Evolutionary conservation across 2,329 filamentous ascomycete species (phyloP).

Genomic region (Hirsutella rhossiliensis): DNA sequence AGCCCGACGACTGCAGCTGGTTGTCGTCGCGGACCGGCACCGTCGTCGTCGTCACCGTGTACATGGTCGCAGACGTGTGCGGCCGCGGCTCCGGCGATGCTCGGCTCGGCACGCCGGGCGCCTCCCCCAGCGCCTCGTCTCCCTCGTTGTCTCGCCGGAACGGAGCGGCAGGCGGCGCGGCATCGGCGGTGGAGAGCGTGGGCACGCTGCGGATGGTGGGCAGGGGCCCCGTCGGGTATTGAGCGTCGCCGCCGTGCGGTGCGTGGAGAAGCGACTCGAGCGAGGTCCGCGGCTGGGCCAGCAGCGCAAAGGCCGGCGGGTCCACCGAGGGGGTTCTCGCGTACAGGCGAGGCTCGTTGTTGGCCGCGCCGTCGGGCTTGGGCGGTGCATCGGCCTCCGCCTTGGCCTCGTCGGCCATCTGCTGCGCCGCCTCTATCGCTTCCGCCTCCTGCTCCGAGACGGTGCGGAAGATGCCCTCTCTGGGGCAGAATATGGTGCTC

Average conservation of each 20-base stretch:
- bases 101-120: slow-evolving; percentile 3
- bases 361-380: background rate
- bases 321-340: slow-evolving; percentile 51
- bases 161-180: background rate
- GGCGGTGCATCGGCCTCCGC: background rate
- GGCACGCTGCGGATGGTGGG: slow-evolving; percentile 30
- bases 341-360: slow-evolving; percentile 23
- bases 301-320: slow-evolving; percentile 44
- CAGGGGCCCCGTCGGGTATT: slow-evolving; percentile 16
- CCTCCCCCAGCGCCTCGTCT: slow-evolving; percentile 2
- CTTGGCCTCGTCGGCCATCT: slow-evolving; percentile 9
- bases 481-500: slow-evolving; percentile 47
- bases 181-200: slow-evolving; percentile 16
- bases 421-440: slow-evolving; percentile 23
- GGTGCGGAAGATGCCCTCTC: slow-evolving; percentile 51
- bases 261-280: slow-evolving; percentile 50
- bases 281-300: slow-evolving; percentile 41
- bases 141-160: background rate
- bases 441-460: slow-evolving; percentile 41
- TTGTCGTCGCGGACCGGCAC: slow-evolving; percentile 38
- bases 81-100: slow-evolving; percentile 21
- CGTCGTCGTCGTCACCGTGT: slow-evolving; percentile 36
- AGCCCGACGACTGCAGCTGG: slow-evolving; percentile 13
- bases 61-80: slow-evolving; percentile 34
- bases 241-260: slow-evolving; percentile 26